These are phyloP conservation scores for Phaffia rhodozyma DNA, from an alignment of 1,284 basidiomycete genomes.

Conservation along the genomic window DNA sequence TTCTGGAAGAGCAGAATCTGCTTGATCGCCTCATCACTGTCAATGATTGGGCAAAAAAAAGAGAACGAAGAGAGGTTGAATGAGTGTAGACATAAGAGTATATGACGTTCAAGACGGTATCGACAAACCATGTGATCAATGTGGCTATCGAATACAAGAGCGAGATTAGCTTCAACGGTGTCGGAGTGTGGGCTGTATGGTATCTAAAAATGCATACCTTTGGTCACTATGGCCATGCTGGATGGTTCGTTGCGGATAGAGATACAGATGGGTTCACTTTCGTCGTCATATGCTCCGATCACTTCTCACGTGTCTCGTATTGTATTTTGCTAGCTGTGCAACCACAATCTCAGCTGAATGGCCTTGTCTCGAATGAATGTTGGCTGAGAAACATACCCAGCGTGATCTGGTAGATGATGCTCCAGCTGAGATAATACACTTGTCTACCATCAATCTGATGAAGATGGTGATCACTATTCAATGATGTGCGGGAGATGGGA, in stretches of 20 bases:
- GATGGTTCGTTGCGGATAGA: neutral
- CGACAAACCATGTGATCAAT: conserved; percentile 9
- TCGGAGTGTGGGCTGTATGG: neutral
- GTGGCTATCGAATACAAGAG: neutral
- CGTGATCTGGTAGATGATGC: too few species aligned
- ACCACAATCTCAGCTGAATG: too few species aligned
- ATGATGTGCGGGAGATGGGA: too few species aligned
- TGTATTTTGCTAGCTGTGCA: too few species aligned
- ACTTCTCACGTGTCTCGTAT: too few species aligned
- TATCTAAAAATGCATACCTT: neutral
- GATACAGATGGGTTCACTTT: too few species aligned
- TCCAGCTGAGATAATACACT: too few species aligned
- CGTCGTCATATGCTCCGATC: too few species aligned
- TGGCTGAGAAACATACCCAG: too few species aligned
- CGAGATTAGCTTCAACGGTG: neutral
- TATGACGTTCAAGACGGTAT: neutral
- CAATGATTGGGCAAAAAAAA: neutral
- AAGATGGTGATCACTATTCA: too few species aligned
- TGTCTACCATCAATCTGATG: too few species aligned
- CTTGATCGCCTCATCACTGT: conserved; percentile 7
- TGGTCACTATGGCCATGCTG: neutral
- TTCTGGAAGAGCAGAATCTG: conserved; percentile 17
- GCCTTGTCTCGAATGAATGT: too few species aligned
- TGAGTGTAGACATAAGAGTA: neutral
- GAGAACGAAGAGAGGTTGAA: neutral